A percentile compares a stretch with the other conserved stretches of the same genome.
Evolutionary conservation across 768 basidiomycete genomes (phyloP).

Genomic region (Auricularia heimuer): DNA sequence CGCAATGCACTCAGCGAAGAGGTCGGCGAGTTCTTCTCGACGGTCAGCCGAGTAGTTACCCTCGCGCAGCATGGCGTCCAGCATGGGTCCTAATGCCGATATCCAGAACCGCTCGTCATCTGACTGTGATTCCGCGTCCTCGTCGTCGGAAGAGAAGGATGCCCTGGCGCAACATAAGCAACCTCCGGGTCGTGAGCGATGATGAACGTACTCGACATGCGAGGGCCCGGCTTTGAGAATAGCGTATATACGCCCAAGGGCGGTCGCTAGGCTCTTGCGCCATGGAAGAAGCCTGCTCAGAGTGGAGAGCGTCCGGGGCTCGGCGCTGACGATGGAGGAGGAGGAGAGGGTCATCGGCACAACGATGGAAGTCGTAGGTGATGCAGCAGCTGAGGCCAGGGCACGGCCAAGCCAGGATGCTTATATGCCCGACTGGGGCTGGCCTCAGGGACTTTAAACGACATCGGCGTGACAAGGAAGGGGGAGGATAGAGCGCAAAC

Average conservation of each 20-base stretch:
- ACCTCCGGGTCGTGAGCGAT: neutral
- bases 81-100: neutral
- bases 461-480: neutral
- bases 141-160: neutral
- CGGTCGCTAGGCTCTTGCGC: neutral
- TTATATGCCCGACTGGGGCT: neutral
- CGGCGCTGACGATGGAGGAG: neutral
- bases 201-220: neutral
- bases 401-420: neutral
- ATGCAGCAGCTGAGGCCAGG: neutral
- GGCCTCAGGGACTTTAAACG: neutral
- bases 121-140: neutral
- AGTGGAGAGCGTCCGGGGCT: neutral
- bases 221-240: neutral
- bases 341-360: neutral
- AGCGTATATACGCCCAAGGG: neutral
- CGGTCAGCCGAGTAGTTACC: neutral
- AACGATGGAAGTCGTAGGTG: neutral
- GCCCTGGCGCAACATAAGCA: neutral
- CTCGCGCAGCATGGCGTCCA: neutral
- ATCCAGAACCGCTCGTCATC: neutral
- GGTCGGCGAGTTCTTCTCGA: neutral
- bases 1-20: neutral
- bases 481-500: neutral
- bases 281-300: neutral